A percentile compares a stretch with the other conserved stretches of the same genome.
These are phyloP conservation scores for Neohortaea acidophila DNA, from an alignment of 495 filamentous ascomycete genomes.

Conservation along the genomic window DNA sequence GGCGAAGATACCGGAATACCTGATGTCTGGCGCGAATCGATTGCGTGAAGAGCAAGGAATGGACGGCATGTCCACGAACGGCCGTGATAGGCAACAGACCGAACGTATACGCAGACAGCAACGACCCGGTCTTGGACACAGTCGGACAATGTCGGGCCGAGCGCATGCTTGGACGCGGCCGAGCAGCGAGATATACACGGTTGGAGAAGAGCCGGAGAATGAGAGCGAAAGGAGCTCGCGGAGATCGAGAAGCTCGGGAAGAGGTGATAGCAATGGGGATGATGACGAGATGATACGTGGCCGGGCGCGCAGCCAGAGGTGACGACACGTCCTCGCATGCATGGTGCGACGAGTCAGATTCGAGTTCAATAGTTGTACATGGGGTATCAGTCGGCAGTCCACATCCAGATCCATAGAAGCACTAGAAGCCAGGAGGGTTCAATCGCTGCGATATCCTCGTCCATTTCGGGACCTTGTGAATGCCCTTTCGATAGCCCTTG, in stretches of 20 bases:
- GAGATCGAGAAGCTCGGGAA: not conserved
- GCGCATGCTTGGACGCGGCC: slow-evolving; percentile 11
- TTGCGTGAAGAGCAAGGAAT: no score
- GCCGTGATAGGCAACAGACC: slow-evolving; percentile 3
- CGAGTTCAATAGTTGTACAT: no score
- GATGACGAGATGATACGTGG: not conserved
- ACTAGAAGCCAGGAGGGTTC: slow-evolving; percentile 89
- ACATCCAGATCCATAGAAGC: no score
- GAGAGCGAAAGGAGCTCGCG: slow-evolving; percentile 5
- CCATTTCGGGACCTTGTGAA: slow-evolving; percentile 89
- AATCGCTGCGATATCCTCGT: slow-evolving; percentile 82
- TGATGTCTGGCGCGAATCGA: no score
- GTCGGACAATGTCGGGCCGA: slow-evolving; percentile 12
- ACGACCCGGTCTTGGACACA: slow-evolving; percentile 11
- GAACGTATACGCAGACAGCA: not conserved
- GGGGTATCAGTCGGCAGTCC: no score
- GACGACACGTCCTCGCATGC: no score
- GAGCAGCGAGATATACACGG: slow-evolving; percentile 5
- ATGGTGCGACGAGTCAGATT: no score
- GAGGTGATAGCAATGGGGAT: not conserved
- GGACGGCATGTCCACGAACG: no score
- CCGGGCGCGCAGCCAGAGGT: no score
- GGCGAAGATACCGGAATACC: slow-evolving; percentile 2
- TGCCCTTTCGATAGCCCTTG: slow-evolving; percentile 88
- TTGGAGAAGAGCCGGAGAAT: slow-evolving; percentile 10